Evolutionary conservation across 768 basidiomycete genomes (phyloP).

Genomic region (Neoboletus subvelutipes): DNA sequence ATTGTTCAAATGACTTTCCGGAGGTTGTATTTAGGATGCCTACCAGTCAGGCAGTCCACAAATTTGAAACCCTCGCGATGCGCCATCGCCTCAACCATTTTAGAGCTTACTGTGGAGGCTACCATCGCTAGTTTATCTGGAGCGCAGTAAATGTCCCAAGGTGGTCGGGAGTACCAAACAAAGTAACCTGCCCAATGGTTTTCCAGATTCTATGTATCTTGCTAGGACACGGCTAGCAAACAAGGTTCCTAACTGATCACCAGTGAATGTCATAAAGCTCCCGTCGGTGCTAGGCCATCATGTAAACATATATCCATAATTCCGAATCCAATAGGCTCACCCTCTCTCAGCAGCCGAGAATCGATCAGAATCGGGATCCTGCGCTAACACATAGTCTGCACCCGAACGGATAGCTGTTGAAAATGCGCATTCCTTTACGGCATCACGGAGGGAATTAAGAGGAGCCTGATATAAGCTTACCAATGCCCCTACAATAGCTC

Average conservation of each 20-base stretch:
- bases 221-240: constrained; percentile 49
- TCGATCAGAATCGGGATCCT: constrained; percentile 87
- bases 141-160: constrained; percentile 35
- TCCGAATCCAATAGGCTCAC: constrained; percentile 35
- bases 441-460: background rate
- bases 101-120: constrained; percentile 87
- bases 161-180: constrained; percentile 36
- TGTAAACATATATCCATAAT: constrained; percentile 1
- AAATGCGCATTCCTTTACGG: constrained; percentile 68
- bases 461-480: constrained; percentile 31
- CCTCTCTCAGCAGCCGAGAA: constrained; percentile 74
- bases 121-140: constrained; percentile 75
- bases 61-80: constrained; percentile 76
- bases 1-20: background rate
- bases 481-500: constrained; percentile 43
- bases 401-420: constrained; percentile 52
- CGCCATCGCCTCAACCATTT: constrained; percentile 83
- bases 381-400: constrained; percentile 72
- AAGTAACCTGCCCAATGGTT: constrained; percentile 39
- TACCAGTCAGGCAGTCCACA: constrained; percentile 82
- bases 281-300: constrained; percentile 36
- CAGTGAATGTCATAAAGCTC: constrained; percentile 72
- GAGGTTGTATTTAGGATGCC: background rate
- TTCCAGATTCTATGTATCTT: constrained; percentile 45
- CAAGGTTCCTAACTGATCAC: constrained; percentile 75